Percentiles rank a stretch among this genome's conserved stretches.
Evolutionary conservation across 2,329 filamentous ascomycete genomes (phyloP).

Genomic region (Myriosclerotinia curreyana): DNA sequence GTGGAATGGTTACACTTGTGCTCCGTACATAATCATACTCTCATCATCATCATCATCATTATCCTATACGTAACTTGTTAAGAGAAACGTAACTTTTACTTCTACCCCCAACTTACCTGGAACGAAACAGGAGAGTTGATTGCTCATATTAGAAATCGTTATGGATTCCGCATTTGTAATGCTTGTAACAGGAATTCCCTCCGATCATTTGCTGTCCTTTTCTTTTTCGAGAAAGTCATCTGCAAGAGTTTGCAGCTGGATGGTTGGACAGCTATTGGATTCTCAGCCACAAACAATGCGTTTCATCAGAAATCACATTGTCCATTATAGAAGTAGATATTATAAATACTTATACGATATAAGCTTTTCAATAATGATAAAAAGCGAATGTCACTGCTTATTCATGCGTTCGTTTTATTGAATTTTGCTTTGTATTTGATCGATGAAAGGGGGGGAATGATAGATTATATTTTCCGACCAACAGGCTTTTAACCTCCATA

Average conservation of each 20-base stretch:
- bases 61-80: neutral
- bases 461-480: conserved; percentile 8
- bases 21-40: neutral
- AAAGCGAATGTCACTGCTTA: neutral
- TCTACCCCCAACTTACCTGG: neutral
- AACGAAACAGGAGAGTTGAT: conserved; percentile 1
- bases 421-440: conserved; percentile 1
- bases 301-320: conserved; percentile 20
- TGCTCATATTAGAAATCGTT: neutral
- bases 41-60: neutral
- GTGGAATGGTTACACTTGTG: neutral
- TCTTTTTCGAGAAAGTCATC: conserved; percentile 18
- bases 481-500: neutral
- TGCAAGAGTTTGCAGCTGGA: conserved; percentile 12
- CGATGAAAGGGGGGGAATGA: conserved; percentile 9
- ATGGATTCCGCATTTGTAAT: conserved; percentile 1
- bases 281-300: conserved; percentile 17
- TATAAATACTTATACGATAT: conserved; percentile 7
- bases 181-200: conserved; percentile 14
- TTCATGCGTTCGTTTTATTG: conserved; percentile 6
- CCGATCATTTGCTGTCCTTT: neutral
- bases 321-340: neutral
- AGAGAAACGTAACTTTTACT: neutral
- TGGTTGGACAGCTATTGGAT: neutral
- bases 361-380: neutral